A percentile compares a stretch with the other conserved stretches of the same genome.
Evolutionary conservation across 352 stramenopile genomes (phyloP).

Genomic region (Pythium volutum): DNA sequence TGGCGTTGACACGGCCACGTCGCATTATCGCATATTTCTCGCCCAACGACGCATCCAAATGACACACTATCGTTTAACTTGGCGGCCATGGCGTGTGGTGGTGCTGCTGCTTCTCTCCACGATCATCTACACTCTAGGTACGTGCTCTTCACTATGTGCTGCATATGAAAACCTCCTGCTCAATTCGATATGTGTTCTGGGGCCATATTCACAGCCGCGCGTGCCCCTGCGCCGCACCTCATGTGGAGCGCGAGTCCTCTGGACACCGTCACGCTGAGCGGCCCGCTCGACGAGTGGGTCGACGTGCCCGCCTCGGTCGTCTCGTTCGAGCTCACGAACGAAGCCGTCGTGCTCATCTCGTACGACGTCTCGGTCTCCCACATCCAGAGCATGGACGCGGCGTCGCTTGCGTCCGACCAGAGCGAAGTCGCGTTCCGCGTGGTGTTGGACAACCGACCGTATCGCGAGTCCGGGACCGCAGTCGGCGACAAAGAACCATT

Average conservation of each 20-base stretch:
- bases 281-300: constrained; percentile 40
- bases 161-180: no score
- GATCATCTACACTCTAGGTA: not conserved
- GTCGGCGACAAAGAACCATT: constrained; percentile 60
- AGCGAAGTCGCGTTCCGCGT: constrained; percentile 69
- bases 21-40: not conserved
- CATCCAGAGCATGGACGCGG: constrained; percentile 23
- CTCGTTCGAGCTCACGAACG: constrained; percentile 46
- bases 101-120: not conserved
- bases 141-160: not conserved
- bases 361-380: constrained; percentile 69
- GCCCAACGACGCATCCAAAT: not conserved
- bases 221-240: constrained; percentile 37
- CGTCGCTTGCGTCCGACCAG: constrained; percentile 14
- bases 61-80: not conserved
- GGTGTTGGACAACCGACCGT: constrained; percentile 44
- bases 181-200: not conserved
- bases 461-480: constrained; percentile 63
- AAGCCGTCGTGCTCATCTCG: constrained; percentile 58
- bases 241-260: constrained; percentile 67
- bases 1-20: not conserved
- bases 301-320: constrained; percentile 57
- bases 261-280: constrained; percentile 17
- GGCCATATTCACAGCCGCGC: constrained; percentile 5
- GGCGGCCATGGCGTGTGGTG: not conserved